A percentile compares a stretch with the other conserved stretches of the same genome.
phyloP scores from a whole-genome alignment of 2,329 filamentous ascomycete species.

The Coniochaeta ligniaria region DNA sequence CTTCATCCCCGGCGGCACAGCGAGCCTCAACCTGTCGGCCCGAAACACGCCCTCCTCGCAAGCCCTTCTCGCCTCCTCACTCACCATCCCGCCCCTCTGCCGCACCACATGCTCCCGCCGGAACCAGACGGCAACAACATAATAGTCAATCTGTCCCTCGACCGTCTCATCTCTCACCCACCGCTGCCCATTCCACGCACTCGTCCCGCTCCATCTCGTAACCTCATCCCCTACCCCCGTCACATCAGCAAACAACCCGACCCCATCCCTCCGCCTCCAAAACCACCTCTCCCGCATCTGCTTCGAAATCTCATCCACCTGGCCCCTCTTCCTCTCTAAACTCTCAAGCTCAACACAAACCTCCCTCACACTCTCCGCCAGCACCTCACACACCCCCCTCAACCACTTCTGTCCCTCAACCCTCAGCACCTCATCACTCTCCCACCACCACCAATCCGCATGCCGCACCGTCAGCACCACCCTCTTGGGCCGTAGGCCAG shows the following conservation, averaged over 20 bases:
- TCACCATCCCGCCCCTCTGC: slow-evolving; percentile 2
- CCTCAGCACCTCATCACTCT: slow-evolving; percentile 24
- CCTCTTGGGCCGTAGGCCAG: slow-evolving; percentile 22
- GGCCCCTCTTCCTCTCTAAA: slow-evolving; percentile 32
- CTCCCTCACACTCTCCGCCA: slow-evolving; percentile 26
- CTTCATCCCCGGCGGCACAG: neutral
- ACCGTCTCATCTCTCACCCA: slow-evolving; percentile 35
- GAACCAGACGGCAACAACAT: slow-evolving; percentile 32
- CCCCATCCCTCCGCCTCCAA: slow-evolving; percentile 24
- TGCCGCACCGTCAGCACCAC: slow-evolving; percentile 40
- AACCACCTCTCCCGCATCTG: slow-evolving; percentile 26
- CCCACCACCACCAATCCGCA: slow-evolving; percentile 41
- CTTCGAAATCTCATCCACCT: slow-evolving; percentile 36
- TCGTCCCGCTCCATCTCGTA: slow-evolving; percentile 35
- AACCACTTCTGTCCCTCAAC: slow-evolving; percentile 29
- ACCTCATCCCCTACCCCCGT: slow-evolving; percentile 15
- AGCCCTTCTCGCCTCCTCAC: neutral
- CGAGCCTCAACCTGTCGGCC: neutral
- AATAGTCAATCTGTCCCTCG: slow-evolving; percentile 32
- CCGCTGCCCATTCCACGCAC: slow-evolving; percentile 26
- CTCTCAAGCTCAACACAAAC: slow-evolving; percentile 40
- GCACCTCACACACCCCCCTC: slow-evolving; percentile 4
- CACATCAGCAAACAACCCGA: slow-evolving; percentile 20
- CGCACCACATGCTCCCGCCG: slow-evolving; percentile 11
- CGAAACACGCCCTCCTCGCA: neutral